Base-by-base conservation (phyloP, 345 rosid species). In the Euphorbia tirucalli region DNA sequence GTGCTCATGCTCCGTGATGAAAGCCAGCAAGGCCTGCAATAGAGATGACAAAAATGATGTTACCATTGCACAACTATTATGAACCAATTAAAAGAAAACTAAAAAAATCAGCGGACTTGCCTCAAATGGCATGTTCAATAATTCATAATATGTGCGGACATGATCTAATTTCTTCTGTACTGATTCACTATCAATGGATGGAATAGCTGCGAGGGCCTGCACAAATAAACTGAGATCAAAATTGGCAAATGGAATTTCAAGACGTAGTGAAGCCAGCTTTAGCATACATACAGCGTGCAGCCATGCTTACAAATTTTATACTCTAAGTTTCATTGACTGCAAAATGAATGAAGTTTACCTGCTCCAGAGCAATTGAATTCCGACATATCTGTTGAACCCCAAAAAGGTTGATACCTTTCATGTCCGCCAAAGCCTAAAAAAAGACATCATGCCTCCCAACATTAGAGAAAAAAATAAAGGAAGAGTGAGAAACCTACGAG, bases 331-430 rank as follows among this genome's bases (percentile, higher is more conserved):
- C 39, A 35, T 24, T 0, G 21, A 43, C 31, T 14, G 52, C 59
- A 56, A 9, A 55, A 15, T 16, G n/a, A 3, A 18, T 7, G 35
- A 44, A 18, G 2, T 41, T 37, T 69, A 95, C 99, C 96, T 92
- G 99, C 75, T 96, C 98, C 83, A 95, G 66, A 35, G 99, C 98
- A 72, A 95, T 93, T 61, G 98, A 85, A 83, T 95, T 95, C 59
- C 97, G 89, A 74, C 99, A 92, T 71, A 95, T 91, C 83, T 90
- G 99, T 73, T 95, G 99, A 80, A 93, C 99, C 78, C 99, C 98
- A n/a, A 95, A 95, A 71, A 95, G 94, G 79, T 93, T 95, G 80
- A 91, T 79, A 46, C 90, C 83, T 66, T 87, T 91, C 89, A 95
- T 80, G 78, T 87, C 90, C 15, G 87, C 93, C 82, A 96, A 83